These are phyloP conservation scores for Synchytrium microbalum DNA, from an alignment of 371 early-diverging fungal genomes.

Conservation along the genomic window DNA sequence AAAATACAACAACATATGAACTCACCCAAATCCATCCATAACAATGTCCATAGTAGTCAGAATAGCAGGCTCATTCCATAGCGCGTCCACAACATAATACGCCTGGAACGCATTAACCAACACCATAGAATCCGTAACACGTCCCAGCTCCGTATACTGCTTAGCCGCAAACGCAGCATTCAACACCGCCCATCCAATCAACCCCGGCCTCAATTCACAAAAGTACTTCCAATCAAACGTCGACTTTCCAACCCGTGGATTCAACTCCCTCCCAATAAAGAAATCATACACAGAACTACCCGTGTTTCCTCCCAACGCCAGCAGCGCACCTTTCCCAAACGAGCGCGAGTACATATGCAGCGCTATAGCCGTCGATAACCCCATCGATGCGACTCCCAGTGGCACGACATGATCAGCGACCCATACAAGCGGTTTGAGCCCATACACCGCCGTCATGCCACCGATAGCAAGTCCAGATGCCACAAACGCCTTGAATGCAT, in stretches of 20 bases:
- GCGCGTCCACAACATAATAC: conserved; percentile 77
- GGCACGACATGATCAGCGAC: conserved; percentile 63
- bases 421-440: conserved; percentile 58
- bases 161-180: conserved; percentile 66
- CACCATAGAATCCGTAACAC: conserved; percentile 70
- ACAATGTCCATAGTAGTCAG: conserved; percentile 93
- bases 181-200: conserved; percentile 72
- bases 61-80: conserved; percentile 70
- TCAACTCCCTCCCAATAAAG: conserved; percentile 49
- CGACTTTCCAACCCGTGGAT: conserved; percentile 65
- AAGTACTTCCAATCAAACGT: conserved; percentile 86
- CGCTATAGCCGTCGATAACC: conserved; percentile 56
- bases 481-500: conserved; percentile 57
- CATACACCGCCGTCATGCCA: conserved; percentile 26
- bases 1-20: background rate
- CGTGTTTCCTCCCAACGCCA: conserved; percentile 85
- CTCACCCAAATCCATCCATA: conserved; percentile 86
- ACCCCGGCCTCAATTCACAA: conserved; percentile 81
- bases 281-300: conserved; percentile 80
- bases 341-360: conserved; percentile 64
- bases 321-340: conserved; percentile 52
- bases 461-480: conserved; percentile 35
- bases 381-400: conserved; percentile 57
- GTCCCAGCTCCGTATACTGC: conserved; percentile 58
- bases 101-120: conserved; percentile 67